Evolutionary conservation across 164 flowering plant genomes (phyloP).

Genomic region (Dillenia turbinata): DNA sequence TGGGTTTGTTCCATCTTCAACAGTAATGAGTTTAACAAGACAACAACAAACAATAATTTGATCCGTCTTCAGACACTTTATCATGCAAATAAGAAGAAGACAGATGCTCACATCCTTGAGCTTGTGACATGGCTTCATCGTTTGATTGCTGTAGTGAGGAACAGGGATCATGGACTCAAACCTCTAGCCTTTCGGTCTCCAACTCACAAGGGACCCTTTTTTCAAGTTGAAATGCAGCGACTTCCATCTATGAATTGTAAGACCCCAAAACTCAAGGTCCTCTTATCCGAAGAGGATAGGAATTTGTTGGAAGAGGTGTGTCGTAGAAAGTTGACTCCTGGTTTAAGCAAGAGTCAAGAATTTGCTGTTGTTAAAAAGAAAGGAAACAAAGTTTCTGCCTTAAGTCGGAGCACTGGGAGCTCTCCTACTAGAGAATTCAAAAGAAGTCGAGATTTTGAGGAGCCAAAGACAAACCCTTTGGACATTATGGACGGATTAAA

Average conservation of each 20-base stretch:
- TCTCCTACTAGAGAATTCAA: conserved; percentile 34
- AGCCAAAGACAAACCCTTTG: conserved; percentile 17
- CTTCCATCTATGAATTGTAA: conserved; percentile 12
- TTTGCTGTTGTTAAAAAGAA: conserved; percentile 22
- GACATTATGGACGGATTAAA: conserved; percentile 49
- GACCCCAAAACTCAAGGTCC: conserved; percentile 2
- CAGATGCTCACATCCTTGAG: conserved; percentile 53
- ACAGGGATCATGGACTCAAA: conserved; percentile 38
- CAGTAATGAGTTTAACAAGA: conserved; percentile 53
- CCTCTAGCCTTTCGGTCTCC: conserved; percentile 33
- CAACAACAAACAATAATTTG: conserved; percentile 17
- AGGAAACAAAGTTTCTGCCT: conserved; percentile 20
- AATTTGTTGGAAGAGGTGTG: conserved; percentile 37
- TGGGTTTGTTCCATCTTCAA: background rate
- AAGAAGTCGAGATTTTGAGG: conserved; percentile 7
- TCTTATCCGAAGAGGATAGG: conserved; percentile 45
- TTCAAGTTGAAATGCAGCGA: conserved; percentile 17
- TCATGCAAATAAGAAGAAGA: conserved; percentile 60
- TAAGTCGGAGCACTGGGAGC: conserved; percentile 52
- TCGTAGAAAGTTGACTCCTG: conserved; percentile 31
- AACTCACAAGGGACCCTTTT: conserved; percentile 16
- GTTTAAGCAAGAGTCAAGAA: conserved; percentile 61
- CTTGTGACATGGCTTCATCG: conserved; percentile 58
- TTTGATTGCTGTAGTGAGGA: conserved; percentile 35
- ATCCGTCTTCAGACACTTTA: conserved; percentile 69